A percentile compares a stretch with the other conserved stretches of the same genome.
Conservation (phyloP, 352 stramenopile genomes). For the Pythium diclinum region DNA sequence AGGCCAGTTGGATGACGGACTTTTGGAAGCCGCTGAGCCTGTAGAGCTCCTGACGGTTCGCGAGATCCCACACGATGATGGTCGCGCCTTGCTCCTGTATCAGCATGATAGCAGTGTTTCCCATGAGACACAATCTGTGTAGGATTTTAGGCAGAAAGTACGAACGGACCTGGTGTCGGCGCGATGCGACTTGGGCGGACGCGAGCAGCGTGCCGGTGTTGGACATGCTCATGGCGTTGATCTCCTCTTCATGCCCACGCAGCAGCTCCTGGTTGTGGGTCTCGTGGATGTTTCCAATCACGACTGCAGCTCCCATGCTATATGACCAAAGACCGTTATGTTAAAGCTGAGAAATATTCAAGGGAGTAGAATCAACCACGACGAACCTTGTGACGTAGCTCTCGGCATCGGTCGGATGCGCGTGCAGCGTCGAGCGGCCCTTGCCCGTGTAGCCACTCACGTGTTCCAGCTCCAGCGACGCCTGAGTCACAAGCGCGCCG, state of each 20-base stretch:
- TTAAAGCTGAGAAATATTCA: too few relatives aligned
- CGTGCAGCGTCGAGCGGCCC: constrained; percentile 32
- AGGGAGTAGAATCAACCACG: neutral
- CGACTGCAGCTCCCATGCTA: constrained; percentile 38
- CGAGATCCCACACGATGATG: constrained; percentile 55
- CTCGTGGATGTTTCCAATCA: constrained; percentile 32
- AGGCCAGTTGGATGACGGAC: constrained; percentile 61
- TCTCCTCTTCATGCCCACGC: constrained; percentile 40
- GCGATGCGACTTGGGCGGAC: constrained; percentile 30
- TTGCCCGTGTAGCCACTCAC: constrained; percentile 42
- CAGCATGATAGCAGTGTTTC: neutral
- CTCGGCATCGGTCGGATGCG: constrained; percentile 33
- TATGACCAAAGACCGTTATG: too few relatives aligned
- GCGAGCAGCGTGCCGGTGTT: constrained; percentile 31
- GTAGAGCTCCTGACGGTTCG: constrained; percentile 41
- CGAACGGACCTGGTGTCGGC: constrained; percentile 22
- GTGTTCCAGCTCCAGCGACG: constrained; percentile 60
- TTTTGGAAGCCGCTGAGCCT: constrained; percentile 56
- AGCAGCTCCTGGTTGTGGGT: constrained; percentile 37
- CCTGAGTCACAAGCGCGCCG: constrained; percentile 5
- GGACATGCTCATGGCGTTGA: constrained; percentile 34
- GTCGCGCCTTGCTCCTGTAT: constrained; percentile 33
- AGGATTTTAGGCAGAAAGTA: neutral
- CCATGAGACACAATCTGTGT: neutral
- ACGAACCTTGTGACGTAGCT: constrained; percentile 35